Conservation (phyloP, 2,329 filamentous ascomycete genomes). For the Coleophoma cylindrospora region DNA sequence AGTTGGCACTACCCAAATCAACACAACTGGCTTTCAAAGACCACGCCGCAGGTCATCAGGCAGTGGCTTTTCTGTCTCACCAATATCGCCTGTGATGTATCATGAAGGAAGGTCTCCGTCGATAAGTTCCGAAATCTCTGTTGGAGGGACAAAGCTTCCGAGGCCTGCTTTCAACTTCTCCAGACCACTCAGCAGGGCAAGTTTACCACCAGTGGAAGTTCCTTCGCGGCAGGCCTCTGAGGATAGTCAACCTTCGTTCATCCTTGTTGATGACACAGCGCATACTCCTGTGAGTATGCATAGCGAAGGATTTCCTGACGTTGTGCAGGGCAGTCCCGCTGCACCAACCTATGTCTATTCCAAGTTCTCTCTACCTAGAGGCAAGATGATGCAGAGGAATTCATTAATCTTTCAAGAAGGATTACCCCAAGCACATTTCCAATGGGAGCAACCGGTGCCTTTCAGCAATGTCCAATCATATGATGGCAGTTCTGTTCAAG, state of each 20-base stretch:
- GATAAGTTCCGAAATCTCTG: slow-evolving; percentile 74
- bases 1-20: slow-evolving; percentile 47
- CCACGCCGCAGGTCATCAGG: slow-evolving; percentile 75
- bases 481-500: slow-evolving; percentile 30
- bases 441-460: slow-evolving; percentile 53
- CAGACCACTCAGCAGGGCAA: slow-evolving; percentile 74
- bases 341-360: slow-evolving; percentile 80
- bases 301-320: slow-evolving; percentile 61
- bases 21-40: slow-evolving; percentile 55
- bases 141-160: slow-evolving; percentile 50
- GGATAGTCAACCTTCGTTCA: slow-evolving; percentile 59
- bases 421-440: slow-evolving; percentile 46
- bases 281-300: slow-evolving; percentile 70
- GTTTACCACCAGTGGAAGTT: slow-evolving; percentile 47
- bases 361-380: slow-evolving; percentile 78
- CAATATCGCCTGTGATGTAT: slow-evolving; percentile 57
- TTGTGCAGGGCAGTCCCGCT: slow-evolving; percentile 39
- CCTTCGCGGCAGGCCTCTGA: slow-evolving; percentile 59
- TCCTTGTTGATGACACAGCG: slow-evolving; percentile 59
- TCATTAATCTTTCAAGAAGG: slow-evolving; percentile 54
- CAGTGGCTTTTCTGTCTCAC: slow-evolving; percentile 57
- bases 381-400: slow-evolving; percentile 69
- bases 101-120: slow-evolving; percentile 76
- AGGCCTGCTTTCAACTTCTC: slow-evolving; percentile 91
- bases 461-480: slow-evolving; percentile 38